These are phyloP conservation scores for Neoarthrinium moseri DNA, from an alignment of 2,329 filamentous ascomycete genomes.

Conservation along the genomic window DNA sequence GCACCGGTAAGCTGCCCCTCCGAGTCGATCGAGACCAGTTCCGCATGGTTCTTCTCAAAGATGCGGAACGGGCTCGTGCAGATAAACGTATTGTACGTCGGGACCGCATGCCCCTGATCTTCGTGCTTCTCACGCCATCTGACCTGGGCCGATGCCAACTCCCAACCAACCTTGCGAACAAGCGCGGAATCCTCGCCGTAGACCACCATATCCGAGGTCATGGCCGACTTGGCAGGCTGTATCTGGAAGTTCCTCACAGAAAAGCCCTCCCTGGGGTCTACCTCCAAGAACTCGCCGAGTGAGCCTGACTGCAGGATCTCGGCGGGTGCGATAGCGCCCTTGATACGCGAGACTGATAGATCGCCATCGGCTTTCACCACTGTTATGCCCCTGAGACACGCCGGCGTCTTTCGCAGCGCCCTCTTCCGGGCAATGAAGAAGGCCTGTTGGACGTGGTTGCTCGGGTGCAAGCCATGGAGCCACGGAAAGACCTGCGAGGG, in stretches of 20 bases:
- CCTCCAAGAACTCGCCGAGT: conserved; percentile 69
- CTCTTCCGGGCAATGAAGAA: conserved; percentile 84
- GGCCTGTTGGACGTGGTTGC: conserved; percentile 83
- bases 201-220: conserved; percentile 87
- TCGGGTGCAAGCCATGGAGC: conserved; percentile 88
- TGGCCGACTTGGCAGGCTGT: conserved; percentile 82
- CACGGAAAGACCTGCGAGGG: conserved; percentile 90
- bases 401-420: conserved; percentile 67
- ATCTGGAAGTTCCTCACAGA: conserved; percentile 98
- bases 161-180: conserved; percentile 63
- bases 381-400: conserved; percentile 77
- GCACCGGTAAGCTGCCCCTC: conserved; percentile 70
- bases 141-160: conserved; percentile 73
- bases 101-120: conserved; percentile 50
- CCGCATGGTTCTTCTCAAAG: conserved; percentile 68
- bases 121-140: conserved; percentile 69
- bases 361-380: conserved; percentile 88
- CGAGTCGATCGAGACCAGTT: conserved; percentile 75
- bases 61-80: conserved; percentile 61
- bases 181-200: conserved; percentile 73
- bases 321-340: conserved; percentile 79
- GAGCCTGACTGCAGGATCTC: conserved; percentile 66
- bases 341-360: conserved; percentile 70
- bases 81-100: conserved; percentile 84
- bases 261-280: conserved; percentile 86